Evolutionary conservation across 139 green algal genomes (phyloP), one percentile per base, ranked within the genome.

Genomic region (Limnomonas spitsbergensis): DNA sequence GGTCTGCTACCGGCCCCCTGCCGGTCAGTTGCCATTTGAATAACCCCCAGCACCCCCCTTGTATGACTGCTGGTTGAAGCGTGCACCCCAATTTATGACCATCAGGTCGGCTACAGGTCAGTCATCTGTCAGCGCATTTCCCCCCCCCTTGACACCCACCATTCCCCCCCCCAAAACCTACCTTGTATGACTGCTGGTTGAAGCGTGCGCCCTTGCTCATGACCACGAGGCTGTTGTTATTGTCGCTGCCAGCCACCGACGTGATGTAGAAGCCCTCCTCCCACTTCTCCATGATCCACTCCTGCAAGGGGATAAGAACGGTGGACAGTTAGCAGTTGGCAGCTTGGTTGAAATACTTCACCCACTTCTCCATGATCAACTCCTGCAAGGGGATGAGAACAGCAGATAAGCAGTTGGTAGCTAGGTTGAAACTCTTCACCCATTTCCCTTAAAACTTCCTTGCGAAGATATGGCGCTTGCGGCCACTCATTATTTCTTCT

Each of bases 251-350:
- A 24, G 95, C 94, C 82, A 98, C 94, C 35, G 91, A 85, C 32
- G 94, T 99, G 88, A 99, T 99, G 92, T 99, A 99, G 88, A 94
- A 99, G 47, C 97, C 97, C 84, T 99, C 97, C 90, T 99, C 96
- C 96, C 96, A 99, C 88, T 96, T 94, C 88, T 98, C 96, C 93
- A 99, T 98, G 86, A 99, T 98, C 95, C 95, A 99, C 69, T 97
- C 92, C 88, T 98, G 36, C 36, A 52, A 29, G 26, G 32, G 34
- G 34, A 24, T 34, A 47, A 31, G 24, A 53, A 31, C 34, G 26
- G 69, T 39, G 61, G 29, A 37, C 76, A 75, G 84, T 87, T 69
- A 79, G 83, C 83, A 87, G 76, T 67, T 84, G 84, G 2, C 61
- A 81, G 83, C 80, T 84, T 70, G 83, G 39, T 66, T 77, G 70